Percentiles rank a stretch among this genome's conserved stretches.
Evolutionary conservation across 495 filamentous ascomycete species (phyloP).

Genomic region (Pseudevernia furfuracea): DNA sequence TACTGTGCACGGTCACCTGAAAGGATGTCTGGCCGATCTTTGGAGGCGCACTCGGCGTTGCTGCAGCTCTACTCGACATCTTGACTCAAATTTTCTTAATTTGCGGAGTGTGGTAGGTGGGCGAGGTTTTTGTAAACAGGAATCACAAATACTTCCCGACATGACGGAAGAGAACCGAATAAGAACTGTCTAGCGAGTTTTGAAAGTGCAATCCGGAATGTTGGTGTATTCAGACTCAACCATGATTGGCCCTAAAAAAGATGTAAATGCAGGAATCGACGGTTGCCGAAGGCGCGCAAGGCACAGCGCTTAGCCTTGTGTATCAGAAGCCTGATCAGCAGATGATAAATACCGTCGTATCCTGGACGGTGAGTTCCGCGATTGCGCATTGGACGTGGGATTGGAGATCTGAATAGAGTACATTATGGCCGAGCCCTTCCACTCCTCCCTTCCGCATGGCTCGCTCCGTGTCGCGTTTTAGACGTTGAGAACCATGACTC

Average conservation of each 20-base stretch:
- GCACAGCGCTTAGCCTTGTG: neutral
- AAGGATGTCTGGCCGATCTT: neutral
- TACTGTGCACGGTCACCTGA: neutral
- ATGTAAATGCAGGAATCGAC: neutral
- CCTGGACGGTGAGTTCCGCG: neutral
- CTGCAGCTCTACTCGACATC: neutral
- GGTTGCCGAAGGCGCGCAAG: neutral
- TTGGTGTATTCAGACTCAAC: neutral
- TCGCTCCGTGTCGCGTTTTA: neutral
- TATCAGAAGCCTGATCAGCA: neutral
- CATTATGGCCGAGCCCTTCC: neutral
- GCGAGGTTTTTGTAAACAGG: neutral
- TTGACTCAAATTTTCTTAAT: neutral
- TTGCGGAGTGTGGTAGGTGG: neutral
- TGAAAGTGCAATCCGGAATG: neutral
- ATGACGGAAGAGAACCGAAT: neutral
- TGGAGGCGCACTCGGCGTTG: neutral
- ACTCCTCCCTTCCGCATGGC: neutral
- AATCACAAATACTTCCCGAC: neutral
- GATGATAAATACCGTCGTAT: neutral
- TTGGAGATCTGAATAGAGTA: neutral
- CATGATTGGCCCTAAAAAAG: neutral
- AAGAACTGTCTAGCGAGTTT: neutral
- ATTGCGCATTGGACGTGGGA: neutral
- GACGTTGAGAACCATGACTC: neutral